Base-by-base conservation (phyloP, 768 basidiomycete species). In the Myochromella boudieri region DNA sequence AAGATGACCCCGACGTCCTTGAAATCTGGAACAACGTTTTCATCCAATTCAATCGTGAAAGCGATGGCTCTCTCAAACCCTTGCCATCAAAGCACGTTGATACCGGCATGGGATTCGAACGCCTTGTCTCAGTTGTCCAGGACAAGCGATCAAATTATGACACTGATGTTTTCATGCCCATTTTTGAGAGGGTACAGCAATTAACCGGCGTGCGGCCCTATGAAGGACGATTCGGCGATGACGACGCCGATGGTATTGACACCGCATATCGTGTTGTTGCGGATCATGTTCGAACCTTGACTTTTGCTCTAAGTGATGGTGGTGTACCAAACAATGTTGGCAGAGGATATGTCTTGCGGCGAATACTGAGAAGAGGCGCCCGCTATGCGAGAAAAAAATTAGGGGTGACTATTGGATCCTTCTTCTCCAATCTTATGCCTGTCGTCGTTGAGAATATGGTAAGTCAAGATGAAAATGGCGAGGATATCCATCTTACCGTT, bases 11-110 rank as follows among this genome's bases (percentile, higher is more conserved):
- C 1, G 85, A 95, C 53, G 97, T 99, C 6, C 78, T 99, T 48
- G 93, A 95, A 68, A 95, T 99, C 56, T 99, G 97, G 97, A 99
- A 99, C 74, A 97, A 97, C 64, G 97, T 99, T 46, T 99, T 97
- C 65, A 98, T 99, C 62, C 95, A 97, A 60, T 99, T 89, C 74
- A 98, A 99, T 64, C 89, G 97, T 37, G 95, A 98, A 66, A 80
- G 82, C 34, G 89, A 95, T 47, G 87, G 89, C 31, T 81, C 84
- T 15, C 78, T 99, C 12, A 82, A 79, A 42, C 49, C 80, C 1
- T 78, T 99, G 11, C 97, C 97, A 20, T 81, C 85, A 25, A 93
- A 94, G 68, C 97, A 99, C 58, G 90, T 99, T 52, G 97, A 99
- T 63, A 99, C 97, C 5, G 97, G 97, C 41, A 94, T 99, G 95